These are phyloP conservation scores for Leccinum subtestaceum DNA, from an alignment of 768 basidiomycete species.

Conservation along the genomic window DNA sequence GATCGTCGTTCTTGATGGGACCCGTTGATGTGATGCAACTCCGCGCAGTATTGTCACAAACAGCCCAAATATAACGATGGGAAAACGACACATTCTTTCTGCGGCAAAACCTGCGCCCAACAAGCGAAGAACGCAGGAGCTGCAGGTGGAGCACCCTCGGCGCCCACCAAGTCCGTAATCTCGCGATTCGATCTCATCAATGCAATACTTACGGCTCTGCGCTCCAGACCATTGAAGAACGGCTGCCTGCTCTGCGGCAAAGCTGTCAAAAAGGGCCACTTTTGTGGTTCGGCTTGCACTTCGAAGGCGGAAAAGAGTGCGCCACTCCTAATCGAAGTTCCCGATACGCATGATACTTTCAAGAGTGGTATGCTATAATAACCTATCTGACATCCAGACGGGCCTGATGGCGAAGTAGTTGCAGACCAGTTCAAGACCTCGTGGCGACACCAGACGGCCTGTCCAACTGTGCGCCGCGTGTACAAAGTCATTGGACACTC, in stretches of 20 bases:
- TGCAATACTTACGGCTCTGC: constrained; percentile 33
- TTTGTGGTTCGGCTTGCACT: constrained; percentile 56
- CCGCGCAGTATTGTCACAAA: constrained; percentile 51
- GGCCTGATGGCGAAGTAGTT: constrained; percentile 37
- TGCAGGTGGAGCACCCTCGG: constrained; percentile 17
- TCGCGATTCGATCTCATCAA: constrained; percentile 19
- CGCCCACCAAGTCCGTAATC: constrained; percentile 33
- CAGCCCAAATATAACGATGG: constrained; percentile 61
- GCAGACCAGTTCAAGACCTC: constrained; percentile 65
- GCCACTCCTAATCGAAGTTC: constrained; percentile 59
- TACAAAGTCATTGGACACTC: constrained; percentile 62
- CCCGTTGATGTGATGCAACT: constrained; percentile 6
- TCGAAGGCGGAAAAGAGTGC: constrained; percentile 54
- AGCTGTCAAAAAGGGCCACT: constrained; percentile 58
- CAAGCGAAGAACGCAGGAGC: constrained; percentile 36
- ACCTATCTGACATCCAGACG: background rate
- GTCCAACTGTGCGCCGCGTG: constrained; percentile 56
- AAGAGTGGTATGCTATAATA: constrained; percentile 49
- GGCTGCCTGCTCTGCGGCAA: constrained; percentile 61
- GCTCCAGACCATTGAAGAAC: constrained; percentile 37
- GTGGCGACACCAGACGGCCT: constrained; percentile 60
- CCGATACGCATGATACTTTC: constrained; percentile 57
- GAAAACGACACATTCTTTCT: constrained; percentile 57
- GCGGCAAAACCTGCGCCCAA: constrained; percentile 60
- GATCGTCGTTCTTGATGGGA: background rate